These are phyloP conservation scores for Pyrenophora teres DNA, from an alignment of 2,329 filamentous ascomycete species.

Conservation along the genomic window DNA sequence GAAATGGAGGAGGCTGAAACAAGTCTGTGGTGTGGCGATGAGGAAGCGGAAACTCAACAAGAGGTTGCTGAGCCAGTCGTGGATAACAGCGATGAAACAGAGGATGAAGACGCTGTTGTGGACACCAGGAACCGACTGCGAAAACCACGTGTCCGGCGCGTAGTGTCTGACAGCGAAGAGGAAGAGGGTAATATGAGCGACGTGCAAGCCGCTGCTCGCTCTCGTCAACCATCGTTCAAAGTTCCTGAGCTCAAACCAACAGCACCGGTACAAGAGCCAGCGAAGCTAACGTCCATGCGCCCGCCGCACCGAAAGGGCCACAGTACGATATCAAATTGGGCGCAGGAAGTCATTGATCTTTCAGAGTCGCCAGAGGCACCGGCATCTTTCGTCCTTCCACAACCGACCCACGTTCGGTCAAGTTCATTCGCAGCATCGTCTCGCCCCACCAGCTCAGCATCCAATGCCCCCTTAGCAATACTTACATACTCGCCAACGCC, in stretches of 20 bases:
- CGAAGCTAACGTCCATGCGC: slow-evolving; percentile 26
- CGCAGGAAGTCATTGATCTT: slow-evolving; percentile 41
- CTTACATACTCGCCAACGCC: slow-evolving; percentile 44
- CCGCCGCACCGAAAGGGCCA: slow-evolving; percentile 33
- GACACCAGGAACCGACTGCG: slow-evolving; percentile 21
- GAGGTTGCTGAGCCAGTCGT: slow-evolving; percentile 3
- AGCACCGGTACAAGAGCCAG: slow-evolving; percentile 3
- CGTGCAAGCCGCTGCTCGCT: not conserved
- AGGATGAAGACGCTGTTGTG: slow-evolving; percentile 40
- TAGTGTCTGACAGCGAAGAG: slow-evolving; percentile 33
- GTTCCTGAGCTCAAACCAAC: slow-evolving; percentile 9
- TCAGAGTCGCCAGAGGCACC: slow-evolving; percentile 34
- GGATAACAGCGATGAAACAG: slow-evolving; percentile 22
- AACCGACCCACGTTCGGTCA: slow-evolving; percentile 25
- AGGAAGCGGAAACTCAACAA: slow-evolving; percentile 18
- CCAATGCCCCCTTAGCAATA: slow-evolving; percentile 31
- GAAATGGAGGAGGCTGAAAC: slow-evolving; percentile 31
- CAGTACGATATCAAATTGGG: slow-evolving; percentile 37
- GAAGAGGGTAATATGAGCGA: slow-evolving; percentile 14
- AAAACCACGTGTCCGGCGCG: slow-evolving; percentile 17
- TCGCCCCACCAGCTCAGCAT: slow-evolving; percentile 38
- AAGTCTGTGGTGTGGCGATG: slow-evolving; percentile 39
- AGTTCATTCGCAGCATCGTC: slow-evolving; percentile 34
- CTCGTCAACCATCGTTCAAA: slow-evolving; percentile 9
- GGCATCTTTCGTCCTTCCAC: slow-evolving; percentile 25